Conservation (phyloP, 1,284 basidiomycete species). For the Sanghuangporus weigelae region DNA sequence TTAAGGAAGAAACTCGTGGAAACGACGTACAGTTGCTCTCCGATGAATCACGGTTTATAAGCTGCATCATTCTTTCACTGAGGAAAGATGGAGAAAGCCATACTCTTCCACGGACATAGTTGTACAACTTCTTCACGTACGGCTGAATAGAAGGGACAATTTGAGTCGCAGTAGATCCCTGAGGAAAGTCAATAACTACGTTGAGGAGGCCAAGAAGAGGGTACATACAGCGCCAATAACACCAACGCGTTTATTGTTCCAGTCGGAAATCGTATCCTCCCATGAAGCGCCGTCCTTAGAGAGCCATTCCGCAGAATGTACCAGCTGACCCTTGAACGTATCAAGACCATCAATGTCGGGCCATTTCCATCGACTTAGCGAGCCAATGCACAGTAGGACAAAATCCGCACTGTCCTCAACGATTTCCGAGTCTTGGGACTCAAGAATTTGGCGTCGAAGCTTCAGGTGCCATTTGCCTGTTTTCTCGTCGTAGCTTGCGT, state of each 20-base stretch:
- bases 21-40: conserved; percentile 39
- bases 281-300: conserved; percentile 35
- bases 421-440: conserved; percentile 34
- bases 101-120: conserved; percentile 56
- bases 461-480: conserved; percentile 50
- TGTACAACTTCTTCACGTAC: conserved; percentile 43
- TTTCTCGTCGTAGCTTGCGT: conserved; percentile 45
- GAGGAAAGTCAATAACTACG: neutral
- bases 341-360: conserved; percentile 51
- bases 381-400: conserved; percentile 42
- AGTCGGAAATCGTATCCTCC: conserved; percentile 43
- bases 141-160: conserved; percentile 57
- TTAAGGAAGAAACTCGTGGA: neutral
- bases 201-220: neutral
- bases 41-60: conserved; percentile 32
- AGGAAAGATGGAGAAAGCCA: conserved; percentile 53
- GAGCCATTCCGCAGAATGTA: conserved; percentile 57
- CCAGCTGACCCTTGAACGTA: conserved; percentile 43
- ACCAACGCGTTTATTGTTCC: conserved; percentile 51
- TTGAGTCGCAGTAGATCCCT: conserved; percentile 63
- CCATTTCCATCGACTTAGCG: conserved; percentile 51
- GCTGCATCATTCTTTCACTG: conserved; percentile 31
- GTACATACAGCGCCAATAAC: conserved; percentile 53
- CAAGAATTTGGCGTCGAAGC: conserved; percentile 33
- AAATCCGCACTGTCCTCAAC: conserved; percentile 49